These are phyloP conservation scores for Trichoderma brevicompactum DNA, from an alignment of 2,329 filamentous ascomycete species.

Conservation along the genomic window DNA sequence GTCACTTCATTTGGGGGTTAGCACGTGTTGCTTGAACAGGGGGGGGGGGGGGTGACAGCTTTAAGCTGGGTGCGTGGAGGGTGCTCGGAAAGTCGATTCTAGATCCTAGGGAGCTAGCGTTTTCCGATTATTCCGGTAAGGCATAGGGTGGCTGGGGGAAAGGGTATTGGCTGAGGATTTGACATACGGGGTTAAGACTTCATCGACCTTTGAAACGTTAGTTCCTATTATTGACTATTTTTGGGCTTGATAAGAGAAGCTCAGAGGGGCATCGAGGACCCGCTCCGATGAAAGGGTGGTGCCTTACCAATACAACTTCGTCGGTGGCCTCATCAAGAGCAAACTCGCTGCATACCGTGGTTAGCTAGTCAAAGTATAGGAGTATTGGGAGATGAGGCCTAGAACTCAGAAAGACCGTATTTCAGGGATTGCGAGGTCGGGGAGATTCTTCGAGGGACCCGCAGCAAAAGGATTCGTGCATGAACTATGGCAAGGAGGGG, in stretches of 20 bases:
- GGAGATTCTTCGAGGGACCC: not conserved
- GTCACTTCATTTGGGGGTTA: too few relatives aligned
- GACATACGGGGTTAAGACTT: conserved; percentile 74
- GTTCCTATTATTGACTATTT: not conserved
- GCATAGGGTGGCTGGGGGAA: not conserved
- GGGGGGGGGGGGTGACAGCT: too few relatives aligned
- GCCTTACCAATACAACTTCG: conserved; percentile 49
- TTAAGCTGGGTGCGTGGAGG: not conserved
- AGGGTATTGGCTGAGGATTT: not conserved
- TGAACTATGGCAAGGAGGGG: not conserved
- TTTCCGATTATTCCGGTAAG: not conserved
- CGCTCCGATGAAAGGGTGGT: not conserved
- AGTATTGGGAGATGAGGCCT: conserved; percentile 37
- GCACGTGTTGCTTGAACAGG: not conserved
- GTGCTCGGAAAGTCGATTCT: not conserved
- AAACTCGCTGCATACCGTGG: conserved; percentile 48
- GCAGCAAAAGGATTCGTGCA: conserved; percentile 12
- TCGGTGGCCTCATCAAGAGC: conserved; percentile 49
- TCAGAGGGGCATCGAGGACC: not conserved
- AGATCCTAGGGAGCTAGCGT: not conserved
- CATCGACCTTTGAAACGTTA: conserved; percentile 54
- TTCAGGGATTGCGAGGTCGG: not conserved
- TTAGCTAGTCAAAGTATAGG: not conserved
- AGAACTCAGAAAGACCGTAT: not conserved
- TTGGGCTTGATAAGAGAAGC: not conserved